Percentiles rank a stretch among this genome's conserved stretches.
phyloP scores from a whole-genome alignment of 805 yeast species.

The Wickerhamiella azyma region DNA sequence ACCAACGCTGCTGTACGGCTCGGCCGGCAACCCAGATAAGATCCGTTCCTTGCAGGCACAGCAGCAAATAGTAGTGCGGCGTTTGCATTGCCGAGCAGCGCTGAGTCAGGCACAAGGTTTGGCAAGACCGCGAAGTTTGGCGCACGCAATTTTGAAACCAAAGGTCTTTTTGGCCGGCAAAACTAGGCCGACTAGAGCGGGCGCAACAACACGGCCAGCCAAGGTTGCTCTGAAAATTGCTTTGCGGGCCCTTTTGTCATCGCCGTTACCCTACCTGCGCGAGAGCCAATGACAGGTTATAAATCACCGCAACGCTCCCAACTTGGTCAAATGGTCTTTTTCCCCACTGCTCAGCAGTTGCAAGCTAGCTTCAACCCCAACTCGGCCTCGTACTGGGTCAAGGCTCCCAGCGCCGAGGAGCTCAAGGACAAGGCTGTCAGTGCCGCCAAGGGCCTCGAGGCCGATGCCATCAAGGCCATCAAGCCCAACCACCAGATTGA shows the following conservation, averaged over 20 bases:
- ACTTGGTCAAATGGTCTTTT: conserved; percentile 23
- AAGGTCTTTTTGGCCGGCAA: no score
- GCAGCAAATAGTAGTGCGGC: no score
- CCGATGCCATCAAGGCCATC: conserved; percentile 25
- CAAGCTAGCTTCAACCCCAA: conserved; percentile 29
- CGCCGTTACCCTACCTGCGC: conserved; percentile 5
- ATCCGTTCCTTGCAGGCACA: no score
- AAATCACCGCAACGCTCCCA: conserved; percentile 3
- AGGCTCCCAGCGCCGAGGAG: conserved; percentile 20
- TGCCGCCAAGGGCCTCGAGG: conserved; percentile 23
- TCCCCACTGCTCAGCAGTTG: conserved; percentile 27
- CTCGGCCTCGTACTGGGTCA: conserved; percentile 27
- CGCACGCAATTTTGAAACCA: no score
- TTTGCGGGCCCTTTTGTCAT: neutral
- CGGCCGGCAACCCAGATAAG: no score
- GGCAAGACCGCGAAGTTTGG: no score
- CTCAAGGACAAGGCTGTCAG: conserved; percentile 19
- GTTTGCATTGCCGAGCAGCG: no score
- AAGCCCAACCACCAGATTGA: conserved; percentile 30
- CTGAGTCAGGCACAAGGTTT: no score
- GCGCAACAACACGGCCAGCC: no score
- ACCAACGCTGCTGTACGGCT: no score
- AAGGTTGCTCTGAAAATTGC: no score
- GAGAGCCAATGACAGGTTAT: conserved; percentile 6
- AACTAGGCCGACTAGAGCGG: no score